Evolutionary conservation across 2,329 filamentous ascomycete genomes (phyloP).

Genomic region (Ceratocystis papillata): DNA sequence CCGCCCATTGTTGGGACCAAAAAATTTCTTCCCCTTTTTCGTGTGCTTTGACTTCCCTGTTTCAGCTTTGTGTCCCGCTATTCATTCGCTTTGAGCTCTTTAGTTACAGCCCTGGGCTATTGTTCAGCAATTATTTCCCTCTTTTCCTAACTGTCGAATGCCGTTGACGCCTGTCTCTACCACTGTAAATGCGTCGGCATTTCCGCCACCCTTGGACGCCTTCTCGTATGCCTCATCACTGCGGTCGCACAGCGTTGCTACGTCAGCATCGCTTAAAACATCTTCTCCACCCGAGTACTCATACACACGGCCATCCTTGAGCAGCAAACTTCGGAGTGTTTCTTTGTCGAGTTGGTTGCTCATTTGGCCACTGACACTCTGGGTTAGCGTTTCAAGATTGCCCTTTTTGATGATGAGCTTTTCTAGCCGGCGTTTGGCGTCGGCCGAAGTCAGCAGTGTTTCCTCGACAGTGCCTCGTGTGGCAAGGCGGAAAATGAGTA

Average conservation of each 20-base stretch:
- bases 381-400: slow-evolving; percentile 59
- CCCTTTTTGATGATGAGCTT: slow-evolving; percentile 95
- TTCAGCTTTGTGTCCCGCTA: neutral
- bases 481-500: slow-evolving; percentile 85
- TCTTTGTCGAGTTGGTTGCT: slow-evolving; percentile 50
- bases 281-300: slow-evolving; percentile 48
- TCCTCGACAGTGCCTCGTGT: slow-evolving; percentile 92
- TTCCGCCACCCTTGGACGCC: slow-evolving; percentile 68
- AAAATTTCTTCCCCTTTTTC: no score
- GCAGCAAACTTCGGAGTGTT: slow-evolving; percentile 48
- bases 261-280: slow-evolving; percentile 60
- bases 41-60: no score
- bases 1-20: no score
- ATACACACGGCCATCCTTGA: slow-evolving; percentile 62
- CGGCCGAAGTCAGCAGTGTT: slow-evolving; percentile 70
- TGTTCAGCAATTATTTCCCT: neutral
- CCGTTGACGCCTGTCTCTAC: slow-evolving; percentile 61
- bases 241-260: slow-evolving; percentile 69
- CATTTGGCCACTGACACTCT: slow-evolving; percentile 45
- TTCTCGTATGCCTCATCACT: slow-evolving; percentile 53
- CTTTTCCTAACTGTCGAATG: slow-evolving; percentile 30
- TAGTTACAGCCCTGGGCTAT: neutral
- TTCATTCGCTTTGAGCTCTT: neutral
- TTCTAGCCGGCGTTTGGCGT: slow-evolving; percentile 83
- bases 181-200: slow-evolving; percentile 60